Base-by-base conservation (phyloP, 2,329 filamentous ascomycete genomes). In the Hypocrella siamensis region DNA sequence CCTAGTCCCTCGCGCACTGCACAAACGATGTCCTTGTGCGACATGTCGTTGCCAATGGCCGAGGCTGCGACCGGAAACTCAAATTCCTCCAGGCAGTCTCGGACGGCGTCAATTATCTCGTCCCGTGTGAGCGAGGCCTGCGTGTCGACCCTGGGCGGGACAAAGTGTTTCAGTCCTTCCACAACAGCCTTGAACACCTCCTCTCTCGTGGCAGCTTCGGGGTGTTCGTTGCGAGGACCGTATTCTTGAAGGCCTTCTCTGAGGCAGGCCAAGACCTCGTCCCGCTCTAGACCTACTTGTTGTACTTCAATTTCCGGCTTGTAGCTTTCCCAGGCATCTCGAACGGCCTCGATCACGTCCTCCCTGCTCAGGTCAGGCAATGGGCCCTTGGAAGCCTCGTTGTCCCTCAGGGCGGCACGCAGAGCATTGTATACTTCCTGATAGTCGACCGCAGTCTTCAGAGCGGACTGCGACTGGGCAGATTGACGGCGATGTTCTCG, bases 271-370 rank as follows among this genome's bases (percentile, higher is more conserved):
- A 96, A 63, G 30, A 96, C 80, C 47, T 96, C 88, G 10, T 94
- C 84, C 5, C 84, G 71, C 51, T 93, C 88, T 1, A 96, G 63
- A 2, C 86, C 88, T 39, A 92, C 80, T 45, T 93, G 84, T 44
- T 93, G 79, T 4, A 93, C 67, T 43, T 93, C 79, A 31, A 93
- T 84, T 44, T 94, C 84, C 1, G 88, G 88, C 55, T 93, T 93
- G 57, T 93, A 93, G 33, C 76, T 82, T 48, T 94, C 88, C 74
- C 85, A 93, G 1, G 86, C 88, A 43, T 93, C 85, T 42, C 77
- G 76, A 11, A 96, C 80, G 3, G 86, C 85, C 18, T 80, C 70
- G 2, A 96, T 69, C 22, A 96, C 82, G 36, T 92, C 83, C 30
- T 93, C 83, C 41, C 80, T 73, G 43, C 75, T 77, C 29, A 83